These are phyloP conservation scores for Suillus alpinus DNA, from an alignment of 768 basidiomycete species.

Conservation along the genomic window DNA sequence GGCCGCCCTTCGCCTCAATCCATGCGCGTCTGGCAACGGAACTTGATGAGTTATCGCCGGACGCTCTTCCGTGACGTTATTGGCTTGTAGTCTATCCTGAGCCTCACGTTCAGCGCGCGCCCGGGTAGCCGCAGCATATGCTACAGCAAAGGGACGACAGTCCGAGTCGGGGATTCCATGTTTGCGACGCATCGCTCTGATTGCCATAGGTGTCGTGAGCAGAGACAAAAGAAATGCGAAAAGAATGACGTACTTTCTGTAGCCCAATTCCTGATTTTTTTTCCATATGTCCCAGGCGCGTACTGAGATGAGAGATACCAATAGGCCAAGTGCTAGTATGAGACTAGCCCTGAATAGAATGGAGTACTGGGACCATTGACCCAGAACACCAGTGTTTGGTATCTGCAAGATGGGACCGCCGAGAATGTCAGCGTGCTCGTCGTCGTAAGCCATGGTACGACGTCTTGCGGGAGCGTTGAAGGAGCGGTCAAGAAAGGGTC, in stretches of 20 bases:
- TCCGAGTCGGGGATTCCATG: constrained; percentile 85
- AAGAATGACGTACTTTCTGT: constrained; percentile 53
- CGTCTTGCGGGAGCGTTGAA: constrained; percentile 19
- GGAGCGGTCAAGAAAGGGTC: constrained; percentile 17
- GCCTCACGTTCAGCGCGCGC: constrained; percentile 53
- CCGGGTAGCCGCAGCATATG: constrained; percentile 70
- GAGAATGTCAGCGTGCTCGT: constrained; percentile 71
- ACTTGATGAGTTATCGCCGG: constrained; percentile 24
- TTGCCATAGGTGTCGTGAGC: constrained; percentile 15
- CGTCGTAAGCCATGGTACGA: constrained; percentile 47
- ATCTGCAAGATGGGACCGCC: constrained; percentile 50
- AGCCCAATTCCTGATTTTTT: constrained; percentile 59
- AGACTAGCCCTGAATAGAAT: constrained; percentile 35
- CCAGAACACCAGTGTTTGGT: constrained; percentile 24
- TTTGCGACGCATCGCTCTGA: constrained; percentile 67
- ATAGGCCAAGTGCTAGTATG: constrained; percentile 32
- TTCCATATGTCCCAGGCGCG: constrained; percentile 46
- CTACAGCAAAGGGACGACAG: constrained; percentile 81
- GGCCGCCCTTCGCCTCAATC: constrained; percentile 42
- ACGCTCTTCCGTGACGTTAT: constrained; percentile 23
- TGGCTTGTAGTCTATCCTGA: constrained; percentile 35
- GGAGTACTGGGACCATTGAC: constrained; percentile 36
- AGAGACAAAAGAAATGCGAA: background rate
- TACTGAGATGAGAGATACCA: constrained; percentile 32
- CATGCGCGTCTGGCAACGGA: constrained; percentile 36